Evolutionary conservation across 306 rosid genomes (phyloP).

Genomic region (Medicago truncatula): MtrunA17r5.0-ANR NC_053042.1:11233001-11233500

Average conservation of each 20-base stretch:
- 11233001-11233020: constrained; percentile 67
- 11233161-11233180: constrained; percentile 68
- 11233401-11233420: neutral
- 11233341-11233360: neutral
- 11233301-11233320: constrained; percentile 20
- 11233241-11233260: constrained; percentile 29
- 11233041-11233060: constrained; percentile 85
- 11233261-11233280: constrained; percentile 31
- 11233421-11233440: too few species aligned
- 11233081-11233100: constrained; percentile 69
- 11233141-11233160: constrained; percentile 57
- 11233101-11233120: constrained; percentile 79
- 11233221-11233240: constrained; percentile 18
- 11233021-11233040: constrained; percentile 79
- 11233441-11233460: too few species aligned
- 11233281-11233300: constrained; percentile 21
- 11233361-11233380: neutral
- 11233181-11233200: constrained; percentile 35
- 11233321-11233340: constrained; percentile 12
- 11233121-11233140: constrained; percentile 78
- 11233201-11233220: constrained; percentile 32
- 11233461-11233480: too few species aligned
- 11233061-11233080: constrained; percentile 89
- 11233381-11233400: neutral
- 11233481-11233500: too few species aligned